These are phyloP conservation scores for Ogataea pilisensis DNA, from an alignment of 805 yeast species.

Conservation along the genomic window DNA sequence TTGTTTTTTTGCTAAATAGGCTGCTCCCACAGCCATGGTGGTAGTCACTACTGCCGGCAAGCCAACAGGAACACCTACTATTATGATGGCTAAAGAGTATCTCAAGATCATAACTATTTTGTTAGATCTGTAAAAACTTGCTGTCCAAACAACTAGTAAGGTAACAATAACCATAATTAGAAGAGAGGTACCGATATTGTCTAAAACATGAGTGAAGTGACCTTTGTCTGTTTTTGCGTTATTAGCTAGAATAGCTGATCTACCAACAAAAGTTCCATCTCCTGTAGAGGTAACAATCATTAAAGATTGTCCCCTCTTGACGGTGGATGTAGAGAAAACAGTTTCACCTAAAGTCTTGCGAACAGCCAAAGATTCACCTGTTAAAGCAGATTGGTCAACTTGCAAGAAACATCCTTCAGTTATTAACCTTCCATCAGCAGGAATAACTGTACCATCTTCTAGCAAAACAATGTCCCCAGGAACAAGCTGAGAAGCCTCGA, in stretches of 20 bases:
- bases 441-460: constrained; percentile 90
- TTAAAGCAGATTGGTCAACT: constrained; percentile 93
- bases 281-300: constrained; percentile 95
- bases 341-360: constrained; percentile 88
- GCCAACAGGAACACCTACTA: constrained; percentile 97
- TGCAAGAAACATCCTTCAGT: constrained; percentile 83
- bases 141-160: constrained; percentile 84
- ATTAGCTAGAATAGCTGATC: constrained; percentile 96
- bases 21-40: constrained; percentile 99
- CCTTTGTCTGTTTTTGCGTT: constrained; percentile 90
- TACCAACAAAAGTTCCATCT: constrained; percentile 95
- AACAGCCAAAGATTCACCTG: constrained; percentile 96
- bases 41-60: constrained; percentile 98
- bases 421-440: constrained; percentile 89
- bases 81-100: constrained; percentile 92
- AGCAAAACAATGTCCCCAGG: constrained; percentile 93
- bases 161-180: constrained; percentile 85
- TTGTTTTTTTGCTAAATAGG: constrained; percentile 94
- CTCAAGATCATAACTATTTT: constrained; percentile 83
- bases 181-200: constrained; percentile 93
- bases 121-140: constrained; percentile 90
- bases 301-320: constrained; percentile 92
- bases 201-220: constrained; percentile 95
- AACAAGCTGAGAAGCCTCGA: constrained; percentile 80
- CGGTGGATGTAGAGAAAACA: constrained; percentile 88